Evolutionary conservation across 768 basidiomycete species (phyloP).

Genomic region (Hypsizygus marmoreus): DNA sequence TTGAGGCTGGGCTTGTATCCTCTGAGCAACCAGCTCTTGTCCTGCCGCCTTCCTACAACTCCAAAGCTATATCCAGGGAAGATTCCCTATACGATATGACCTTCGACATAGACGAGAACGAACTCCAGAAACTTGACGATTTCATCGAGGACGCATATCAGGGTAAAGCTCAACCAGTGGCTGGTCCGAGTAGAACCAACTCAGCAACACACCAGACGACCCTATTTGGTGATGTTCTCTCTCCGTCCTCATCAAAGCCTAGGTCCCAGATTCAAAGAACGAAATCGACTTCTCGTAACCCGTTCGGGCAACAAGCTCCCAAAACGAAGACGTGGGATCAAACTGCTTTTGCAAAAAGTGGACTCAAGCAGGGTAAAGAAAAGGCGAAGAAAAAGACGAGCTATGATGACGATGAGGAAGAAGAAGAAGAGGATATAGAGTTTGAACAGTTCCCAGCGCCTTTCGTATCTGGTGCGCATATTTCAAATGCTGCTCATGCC

Average conservation of each 20-base stretch:
- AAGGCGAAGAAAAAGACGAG: constrained; percentile 58
- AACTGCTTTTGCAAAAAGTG: constrained; percentile 82
- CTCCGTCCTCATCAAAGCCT: constrained; percentile 33
- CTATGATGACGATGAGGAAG: constrained; percentile 52
- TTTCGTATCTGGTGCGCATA: constrained; percentile 64
- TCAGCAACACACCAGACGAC: constrained; percentile 61
- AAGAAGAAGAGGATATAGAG: constrained; percentile 64
- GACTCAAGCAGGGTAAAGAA: constrained; percentile 54
- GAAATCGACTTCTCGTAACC: constrained; percentile 43
- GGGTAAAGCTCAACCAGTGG: constrained; percentile 38
- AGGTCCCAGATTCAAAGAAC: constrained; percentile 40
- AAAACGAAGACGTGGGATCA: constrained; percentile 92
- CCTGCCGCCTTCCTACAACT: constrained; percentile 12
- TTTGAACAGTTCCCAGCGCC: constrained; percentile 89
- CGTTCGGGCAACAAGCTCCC: constrained; percentile 56
- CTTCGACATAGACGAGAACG: constrained; percentile 58
- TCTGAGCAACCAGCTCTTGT: constrained; percentile 18
- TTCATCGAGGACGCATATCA: constrained; percentile 51
- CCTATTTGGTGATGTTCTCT: constrained; percentile 61
- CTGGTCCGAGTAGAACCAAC: constrained; percentile 42
- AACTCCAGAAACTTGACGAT: constrained; percentile 54
- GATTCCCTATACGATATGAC: constrained; percentile 55
- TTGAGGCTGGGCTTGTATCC: constrained; percentile 58
- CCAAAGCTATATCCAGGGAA: constrained; percentile 27
- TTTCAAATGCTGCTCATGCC: background rate